phyloP scores from a whole-genome alignment of 2,329 filamentous ascomycete genomes.

The Dendrostoma leiphaemia region DNA sequence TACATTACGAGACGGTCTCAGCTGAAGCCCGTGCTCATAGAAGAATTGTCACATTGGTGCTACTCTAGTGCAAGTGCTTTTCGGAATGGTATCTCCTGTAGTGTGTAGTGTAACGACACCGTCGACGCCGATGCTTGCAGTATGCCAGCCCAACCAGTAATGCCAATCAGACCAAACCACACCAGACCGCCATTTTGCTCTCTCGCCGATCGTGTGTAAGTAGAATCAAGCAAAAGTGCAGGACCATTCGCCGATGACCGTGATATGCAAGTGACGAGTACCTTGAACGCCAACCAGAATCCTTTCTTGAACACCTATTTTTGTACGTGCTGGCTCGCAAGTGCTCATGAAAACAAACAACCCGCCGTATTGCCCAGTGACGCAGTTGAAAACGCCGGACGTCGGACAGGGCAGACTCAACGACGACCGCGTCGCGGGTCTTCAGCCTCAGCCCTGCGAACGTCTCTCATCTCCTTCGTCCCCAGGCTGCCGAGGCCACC shows the following conservation, averaged over 20 bases:
- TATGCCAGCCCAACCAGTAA: not conserved
- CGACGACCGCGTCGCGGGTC: slow-evolving; percentile 72
- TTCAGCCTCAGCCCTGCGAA: slow-evolving; percentile 73
- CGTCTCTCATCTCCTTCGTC: slow-evolving; percentile 88
- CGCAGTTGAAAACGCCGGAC: too few relatives aligned
- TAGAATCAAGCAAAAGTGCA: not conserved
- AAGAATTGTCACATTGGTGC: too few relatives aligned
- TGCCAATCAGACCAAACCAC: not conserved
- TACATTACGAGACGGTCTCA: too few relatives aligned
- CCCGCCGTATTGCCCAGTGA: too few relatives aligned
- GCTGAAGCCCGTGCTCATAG: too few relatives aligned
- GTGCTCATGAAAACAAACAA: not conserved
- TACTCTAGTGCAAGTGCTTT: not conserved
- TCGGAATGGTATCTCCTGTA: slow-evolving; percentile 3
- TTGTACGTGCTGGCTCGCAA: too few relatives aligned
- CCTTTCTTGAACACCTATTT: too few relatives aligned
- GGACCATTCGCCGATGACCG: not conserved
- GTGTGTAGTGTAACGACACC: not conserved
- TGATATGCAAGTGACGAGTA: not conserved
- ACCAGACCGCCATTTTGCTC: not conserved
- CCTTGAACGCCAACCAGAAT: not conserved
- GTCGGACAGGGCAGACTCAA: too few relatives aligned
- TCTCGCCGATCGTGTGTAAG: too few relatives aligned
- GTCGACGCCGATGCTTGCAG: not conserved
- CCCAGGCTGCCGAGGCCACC: slow-evolving; percentile 86